These are phyloP conservation scores for Apiospora arundinis DNA, from an alignment of 2,329 filamentous ascomycete species.

Conservation along the genomic window DNA sequence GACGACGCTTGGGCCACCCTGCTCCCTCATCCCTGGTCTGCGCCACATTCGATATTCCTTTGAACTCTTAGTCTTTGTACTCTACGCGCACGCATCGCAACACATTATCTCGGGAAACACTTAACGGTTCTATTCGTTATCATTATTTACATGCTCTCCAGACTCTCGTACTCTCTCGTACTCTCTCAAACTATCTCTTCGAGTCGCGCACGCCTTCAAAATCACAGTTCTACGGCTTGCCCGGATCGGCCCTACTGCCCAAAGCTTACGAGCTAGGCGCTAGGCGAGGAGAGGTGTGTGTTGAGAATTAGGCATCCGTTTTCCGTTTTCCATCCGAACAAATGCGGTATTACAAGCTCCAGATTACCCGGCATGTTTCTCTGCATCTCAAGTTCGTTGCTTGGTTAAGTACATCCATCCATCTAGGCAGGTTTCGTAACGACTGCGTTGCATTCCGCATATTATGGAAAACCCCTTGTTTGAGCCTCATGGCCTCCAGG, in stretches of 20 bases:
- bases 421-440: not conserved
- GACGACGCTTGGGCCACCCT: not conserved
- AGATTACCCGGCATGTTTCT: not conserved
- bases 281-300: too few species aligned
- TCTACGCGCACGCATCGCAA: not conserved
- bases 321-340: not conserved
- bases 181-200: too few species aligned
- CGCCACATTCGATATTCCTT: not conserved
- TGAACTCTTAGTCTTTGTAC: too few species aligned
- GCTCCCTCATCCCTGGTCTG: not conserved
- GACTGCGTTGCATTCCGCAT: not conserved
- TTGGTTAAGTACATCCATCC: not conserved
- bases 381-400: not conserved
- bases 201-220: too few species aligned
- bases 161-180: not conserved
- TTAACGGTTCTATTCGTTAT: too few species aligned
- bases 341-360: not conserved
- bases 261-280: not conserved
- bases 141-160: too few species aligned
- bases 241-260: constrained; percentile 12
- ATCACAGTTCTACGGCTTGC: not conserved
- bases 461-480: not conserved
- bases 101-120: not conserved
- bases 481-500: not conserved
- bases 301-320: constrained; percentile 6